A percentile compares a stretch with the other conserved stretches of the same genome.
These are phyloP conservation scores for Datura wrightii DNA, from an alignment of 257 asterid species.

Conservation along the genomic window DNA sequence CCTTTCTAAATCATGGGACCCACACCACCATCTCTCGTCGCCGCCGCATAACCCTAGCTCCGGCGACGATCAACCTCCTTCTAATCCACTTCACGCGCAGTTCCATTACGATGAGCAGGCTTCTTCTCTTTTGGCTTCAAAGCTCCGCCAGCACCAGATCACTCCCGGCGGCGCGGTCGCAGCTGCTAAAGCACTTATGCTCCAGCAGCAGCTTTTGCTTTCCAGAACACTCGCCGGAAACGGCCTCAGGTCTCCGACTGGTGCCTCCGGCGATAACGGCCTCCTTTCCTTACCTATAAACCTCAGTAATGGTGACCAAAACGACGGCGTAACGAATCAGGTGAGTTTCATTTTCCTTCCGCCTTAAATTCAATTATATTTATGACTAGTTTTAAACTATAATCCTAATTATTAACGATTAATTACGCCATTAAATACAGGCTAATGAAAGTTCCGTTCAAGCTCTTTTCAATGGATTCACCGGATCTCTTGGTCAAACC, in stretches of 20 bases:
- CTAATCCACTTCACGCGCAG: constrained; percentile 31
- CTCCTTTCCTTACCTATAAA: constrained; percentile 54
- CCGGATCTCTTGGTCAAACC: constrained; percentile 75
- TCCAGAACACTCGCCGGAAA: constrained; percentile 55
- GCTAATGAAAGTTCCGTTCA: constrained; percentile 66
- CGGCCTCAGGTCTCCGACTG: constrained; percentile 55
- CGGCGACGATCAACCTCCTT: constrained; percentile 43
- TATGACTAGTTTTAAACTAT: neutral
- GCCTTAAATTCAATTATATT: neutral
- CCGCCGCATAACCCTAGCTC: constrained; percentile 29
- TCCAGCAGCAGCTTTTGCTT: constrained; percentile 75
- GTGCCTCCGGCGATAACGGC: constrained; percentile 38
- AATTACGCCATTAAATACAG: constrained; percentile 47
- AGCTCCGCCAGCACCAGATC: constrained; percentile 76
- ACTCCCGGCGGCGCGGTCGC: constrained; percentile 40
- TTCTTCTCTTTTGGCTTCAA: constrained; percentile 55
- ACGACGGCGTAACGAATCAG: constrained; percentile 50
- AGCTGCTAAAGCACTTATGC: constrained; percentile 66
- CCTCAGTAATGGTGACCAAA: constrained; percentile 50
- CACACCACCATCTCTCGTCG: constrained; percentile 45
- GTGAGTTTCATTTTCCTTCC: constrained; percentile 43
- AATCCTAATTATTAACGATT: neutral
- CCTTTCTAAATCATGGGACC: constrained; percentile 32
- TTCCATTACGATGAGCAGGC: constrained; percentile 55
- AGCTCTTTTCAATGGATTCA: constrained; percentile 73